Evolutionary conservation across 2,329 filamentous ascomycete genomes (phyloP), one percentile per base, ranked within the genome.

Genomic region (Monosporascus sp.): DNA sequence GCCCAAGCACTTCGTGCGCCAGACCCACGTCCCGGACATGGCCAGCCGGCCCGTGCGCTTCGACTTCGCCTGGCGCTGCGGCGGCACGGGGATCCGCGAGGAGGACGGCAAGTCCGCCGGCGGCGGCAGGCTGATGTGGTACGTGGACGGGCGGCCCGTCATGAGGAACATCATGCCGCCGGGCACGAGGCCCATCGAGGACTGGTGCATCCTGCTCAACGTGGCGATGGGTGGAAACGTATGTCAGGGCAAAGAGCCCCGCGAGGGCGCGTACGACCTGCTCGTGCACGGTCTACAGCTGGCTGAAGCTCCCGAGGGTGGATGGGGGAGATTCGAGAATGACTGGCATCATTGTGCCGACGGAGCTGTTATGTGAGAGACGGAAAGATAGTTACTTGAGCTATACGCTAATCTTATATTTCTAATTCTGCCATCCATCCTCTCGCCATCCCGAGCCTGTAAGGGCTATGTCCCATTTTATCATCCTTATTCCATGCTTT

Each of bases 201-300:
- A 84, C 26, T 84, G 76, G 68, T 75, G 74, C 19, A 68, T 85
- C 8, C 66, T 84, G 55, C 72, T 85, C 19, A 85, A 85, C 54
- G 72, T 85, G n/a, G 81, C 81, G 1, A 83, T 85, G 77, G 81
- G 81, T 0, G 81, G 81, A 0, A 82, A 79, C 54, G 81, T 84
- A 5, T 83, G 80, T 58, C 66, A 73, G 17, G 80, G 79, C 0
- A 74, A 73, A 60, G 66, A 72, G 16, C 81, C 81, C 1, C 65
- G 60, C 0, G 75, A 83, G 57, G 81, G 81, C 0, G 65, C 69
- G 22, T 84, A 85, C 60, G 81, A 84, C 53, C 73, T 84, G 66
- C 73, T 82, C 2, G 69, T 85, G 0, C 76, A 79, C 53, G 72
- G 73, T 24, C 57, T 85, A 48, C 76, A 73, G 57, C 72, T 84